phyloP scores from a whole-genome alignment of 768 basidiomycete species.

The Mycena latifolia region DNA sequence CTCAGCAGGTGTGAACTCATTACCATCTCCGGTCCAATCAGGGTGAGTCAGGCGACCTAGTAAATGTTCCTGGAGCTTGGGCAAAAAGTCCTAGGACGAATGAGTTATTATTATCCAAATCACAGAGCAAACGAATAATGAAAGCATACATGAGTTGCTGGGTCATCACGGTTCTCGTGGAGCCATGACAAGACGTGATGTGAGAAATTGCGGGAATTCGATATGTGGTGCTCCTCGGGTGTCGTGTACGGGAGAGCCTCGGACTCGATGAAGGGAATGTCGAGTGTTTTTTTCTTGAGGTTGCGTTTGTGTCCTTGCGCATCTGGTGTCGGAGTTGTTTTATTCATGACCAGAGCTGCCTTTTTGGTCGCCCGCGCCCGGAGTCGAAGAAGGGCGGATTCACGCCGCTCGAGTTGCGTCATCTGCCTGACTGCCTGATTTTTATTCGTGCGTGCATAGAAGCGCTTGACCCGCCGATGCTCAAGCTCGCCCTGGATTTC shows the following conservation, averaged over 20 bases:
- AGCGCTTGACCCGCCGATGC: constrained; percentile 46
- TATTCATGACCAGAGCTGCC: not conserved
- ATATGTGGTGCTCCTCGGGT: constrained; percentile 24
- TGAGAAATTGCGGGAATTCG: constrained; percentile 8
- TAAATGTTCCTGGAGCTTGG: constrained; percentile 44
- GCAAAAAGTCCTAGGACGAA: constrained; percentile 38
- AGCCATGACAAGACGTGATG: not conserved
- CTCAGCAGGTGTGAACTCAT: constrained; percentile 28
- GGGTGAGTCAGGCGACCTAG: constrained; percentile 40
- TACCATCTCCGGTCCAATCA: constrained; percentile 32
- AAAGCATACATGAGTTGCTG: not conserved
- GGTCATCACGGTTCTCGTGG: not conserved
- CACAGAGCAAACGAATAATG: not conserved
- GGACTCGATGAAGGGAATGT: not conserved
- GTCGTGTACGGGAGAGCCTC: constrained; percentile 21
- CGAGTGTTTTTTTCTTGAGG: not conserved
- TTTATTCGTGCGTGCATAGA: constrained; percentile 47
- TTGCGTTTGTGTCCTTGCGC: not conserved
- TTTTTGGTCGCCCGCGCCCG: not conserved
- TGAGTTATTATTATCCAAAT: not conserved
- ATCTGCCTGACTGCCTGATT: constrained; percentile 38
- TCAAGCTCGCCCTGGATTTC: constrained; percentile 50
- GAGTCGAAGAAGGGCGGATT: constrained; percentile 20
- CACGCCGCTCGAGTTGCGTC: constrained; percentile 28
- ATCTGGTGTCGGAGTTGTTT: not conserved